phyloP scores from a whole-genome alignment of 257 asterid genomes.

The Handroanthus guayacan region DNA sequence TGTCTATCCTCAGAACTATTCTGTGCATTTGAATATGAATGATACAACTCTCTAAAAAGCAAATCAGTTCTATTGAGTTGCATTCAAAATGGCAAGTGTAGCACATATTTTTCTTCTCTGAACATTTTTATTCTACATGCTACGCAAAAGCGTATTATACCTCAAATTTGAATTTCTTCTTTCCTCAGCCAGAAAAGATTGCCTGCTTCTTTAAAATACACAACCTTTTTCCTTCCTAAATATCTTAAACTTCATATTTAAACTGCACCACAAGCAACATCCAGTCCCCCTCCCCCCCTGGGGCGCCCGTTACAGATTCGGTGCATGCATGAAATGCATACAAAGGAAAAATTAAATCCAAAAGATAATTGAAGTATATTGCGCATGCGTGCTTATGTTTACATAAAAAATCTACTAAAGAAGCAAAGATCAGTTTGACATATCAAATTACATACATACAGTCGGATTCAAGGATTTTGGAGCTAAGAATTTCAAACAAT shows the following conservation, averaged over 20 bases:
- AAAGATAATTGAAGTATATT: not conserved
- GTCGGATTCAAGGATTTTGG: not conserved
- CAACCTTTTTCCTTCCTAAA: not conserved
- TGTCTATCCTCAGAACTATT: not conserved
- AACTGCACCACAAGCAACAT: no score
- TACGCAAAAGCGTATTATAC: not conserved
- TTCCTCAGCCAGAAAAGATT: not conserved
- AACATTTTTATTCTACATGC: not conserved
- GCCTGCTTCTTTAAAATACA: not conserved
- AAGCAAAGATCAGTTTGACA: not conserved
- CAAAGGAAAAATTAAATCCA: no score
- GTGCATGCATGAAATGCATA: no score
- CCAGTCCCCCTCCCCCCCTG: no score
- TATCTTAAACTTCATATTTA: not conserved
- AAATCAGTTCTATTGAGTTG: not conserved
- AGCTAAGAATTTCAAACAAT: constrained; percentile 24
- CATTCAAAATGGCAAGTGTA: not conserved
- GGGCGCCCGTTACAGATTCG: no score
- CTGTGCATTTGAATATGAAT: not conserved
- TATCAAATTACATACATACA: not conserved
- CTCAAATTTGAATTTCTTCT: not conserved
- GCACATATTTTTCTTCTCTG: not conserved
- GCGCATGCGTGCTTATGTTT: not conserved
- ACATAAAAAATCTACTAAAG: not conserved
- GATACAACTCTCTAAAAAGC: not conserved